phyloP scores from a whole-genome alignment of 345 rosid species.

The Durio zibethinus region DNA sequence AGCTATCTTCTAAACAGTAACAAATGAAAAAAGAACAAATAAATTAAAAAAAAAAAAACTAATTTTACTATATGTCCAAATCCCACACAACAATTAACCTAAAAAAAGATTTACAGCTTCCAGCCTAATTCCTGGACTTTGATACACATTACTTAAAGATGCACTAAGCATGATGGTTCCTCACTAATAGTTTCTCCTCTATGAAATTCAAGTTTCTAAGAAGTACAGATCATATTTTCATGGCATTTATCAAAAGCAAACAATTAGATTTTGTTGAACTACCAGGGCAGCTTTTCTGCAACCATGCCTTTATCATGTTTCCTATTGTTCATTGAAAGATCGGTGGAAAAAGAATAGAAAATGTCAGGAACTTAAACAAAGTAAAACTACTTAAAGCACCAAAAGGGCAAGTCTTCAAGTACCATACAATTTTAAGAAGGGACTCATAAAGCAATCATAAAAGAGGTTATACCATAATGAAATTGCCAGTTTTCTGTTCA shows the following conservation, averaged over 20 bases:
- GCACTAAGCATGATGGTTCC: neutral
- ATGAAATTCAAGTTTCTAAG: neutral
- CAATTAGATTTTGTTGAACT: neutral
- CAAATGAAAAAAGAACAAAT: neutral
- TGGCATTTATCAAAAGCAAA: neutral
- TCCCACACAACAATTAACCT: no score
- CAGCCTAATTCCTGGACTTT: no score
- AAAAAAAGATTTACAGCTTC: neutral
- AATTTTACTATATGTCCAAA: neutral
- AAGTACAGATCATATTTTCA: neutral
- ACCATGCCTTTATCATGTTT: no score
- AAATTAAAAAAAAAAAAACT: no score
- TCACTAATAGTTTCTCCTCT: neutral
- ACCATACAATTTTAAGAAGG: neutral
- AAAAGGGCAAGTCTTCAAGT: neutral
- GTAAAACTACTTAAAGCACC: neutral
- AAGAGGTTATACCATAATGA: slow-evolving; percentile 53
- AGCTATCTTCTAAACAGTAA: neutral
- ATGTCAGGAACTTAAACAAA: neutral
- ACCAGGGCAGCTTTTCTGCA: neutral
- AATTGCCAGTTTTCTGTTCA: slow-evolving; percentile 82
- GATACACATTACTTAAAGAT: neutral
- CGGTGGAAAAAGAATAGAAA: neutral
- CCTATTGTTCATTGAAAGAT: neutral
- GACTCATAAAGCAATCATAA: neutral